phyloP scores from a whole-genome alignment of 352 stramenopile genomes.

The Pythium coloratum region DNA sequence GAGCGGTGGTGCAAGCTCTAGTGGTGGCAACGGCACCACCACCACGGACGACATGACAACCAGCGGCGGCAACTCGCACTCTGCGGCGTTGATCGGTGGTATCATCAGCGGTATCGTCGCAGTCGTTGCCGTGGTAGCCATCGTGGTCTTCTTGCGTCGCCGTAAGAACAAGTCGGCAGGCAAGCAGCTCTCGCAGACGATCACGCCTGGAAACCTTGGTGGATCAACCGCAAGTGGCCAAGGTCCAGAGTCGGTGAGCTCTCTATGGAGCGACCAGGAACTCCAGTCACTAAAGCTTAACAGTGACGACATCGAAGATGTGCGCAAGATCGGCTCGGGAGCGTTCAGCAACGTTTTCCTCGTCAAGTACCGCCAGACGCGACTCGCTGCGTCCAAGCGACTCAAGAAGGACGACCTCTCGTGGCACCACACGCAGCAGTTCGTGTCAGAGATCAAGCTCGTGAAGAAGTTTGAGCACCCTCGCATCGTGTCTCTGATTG shows the following conservation, averaged over 20 bases:
- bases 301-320: conserved; percentile 43
- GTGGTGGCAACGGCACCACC: neutral
- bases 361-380: conserved; percentile 36
- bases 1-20: neutral
- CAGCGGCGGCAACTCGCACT: conserved; percentile 25
- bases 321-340: conserved; percentile 43
- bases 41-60: conserved; percentile 16
- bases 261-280: conserved; percentile 42
- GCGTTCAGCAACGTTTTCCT: conserved; percentile 43
- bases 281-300: conserved; percentile 41
- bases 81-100: conserved; percentile 36
- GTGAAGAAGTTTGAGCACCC: conserved; percentile 60
- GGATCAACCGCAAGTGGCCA: conserved; percentile 21
- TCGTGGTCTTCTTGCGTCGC: conserved; percentile 15
- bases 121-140: conserved; percentile 25
- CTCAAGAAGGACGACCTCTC: conserved; percentile 42
- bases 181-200: conserved; percentile 18
- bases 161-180: neutral
- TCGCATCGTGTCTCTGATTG: conserved; percentile 63
- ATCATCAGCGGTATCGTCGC: conserved; percentile 40
- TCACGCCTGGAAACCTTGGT: conserved; percentile 19
- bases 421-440: conserved; percentile 46
- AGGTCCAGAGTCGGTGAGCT: conserved; percentile 30
- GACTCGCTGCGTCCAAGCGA: conserved; percentile 38
- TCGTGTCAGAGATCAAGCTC: conserved; percentile 78